Evolutionary conservation across 1,284 basidiomycete genomes (phyloP).

Genomic region (Xerocomus minutiporus): DNA sequence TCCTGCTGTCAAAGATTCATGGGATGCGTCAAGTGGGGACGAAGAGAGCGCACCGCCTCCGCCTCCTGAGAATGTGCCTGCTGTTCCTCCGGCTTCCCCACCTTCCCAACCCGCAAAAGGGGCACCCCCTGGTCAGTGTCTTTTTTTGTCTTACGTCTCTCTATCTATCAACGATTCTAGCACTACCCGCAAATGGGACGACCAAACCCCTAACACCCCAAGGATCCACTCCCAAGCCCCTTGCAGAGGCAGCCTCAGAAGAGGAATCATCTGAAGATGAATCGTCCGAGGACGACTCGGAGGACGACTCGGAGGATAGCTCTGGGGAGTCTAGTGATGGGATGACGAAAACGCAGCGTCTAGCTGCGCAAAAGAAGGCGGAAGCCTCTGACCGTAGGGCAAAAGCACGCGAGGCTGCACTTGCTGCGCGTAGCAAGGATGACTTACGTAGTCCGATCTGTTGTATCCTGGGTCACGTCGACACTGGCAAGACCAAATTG

Average conservation of each 20-base stretch:
- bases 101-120: constrained; percentile 2
- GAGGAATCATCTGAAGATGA: constrained; percentile 44
- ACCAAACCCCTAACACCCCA: constrained; percentile 4
- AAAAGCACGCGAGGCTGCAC: constrained; percentile 81
- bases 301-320: constrained; percentile 46
- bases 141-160: neutral
- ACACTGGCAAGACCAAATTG: constrained; percentile 98
- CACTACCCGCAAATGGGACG: constrained; percentile 2
- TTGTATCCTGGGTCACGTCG: constrained; percentile 99
- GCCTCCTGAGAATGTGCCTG: constrained; percentile 22
- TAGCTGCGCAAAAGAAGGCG: constrained; percentile 75
- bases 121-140: constrained; percentile 10
- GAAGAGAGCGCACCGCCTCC: constrained; percentile 35
- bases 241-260: constrained; percentile 38
- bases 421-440: constrained; percentile 86
- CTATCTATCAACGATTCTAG: constrained; percentile 4
- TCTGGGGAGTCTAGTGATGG: constrained; percentile 54
- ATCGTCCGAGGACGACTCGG: constrained; percentile 38
- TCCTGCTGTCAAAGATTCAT: constrained; percentile 68
- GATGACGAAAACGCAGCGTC: constrained; percentile 57
- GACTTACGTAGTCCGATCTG: constrained; percentile 96
- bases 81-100: constrained; percentile 18
- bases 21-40: constrained; percentile 82
- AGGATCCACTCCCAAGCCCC: constrained; percentile 6
- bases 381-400: constrained; percentile 79